Percentiles rank a stretch among this genome's conserved stretches.
Conservation (phyloP, 2,329 filamentous ascomycete genomes). For the Ophiocordyceps unilateralis region DNA sequence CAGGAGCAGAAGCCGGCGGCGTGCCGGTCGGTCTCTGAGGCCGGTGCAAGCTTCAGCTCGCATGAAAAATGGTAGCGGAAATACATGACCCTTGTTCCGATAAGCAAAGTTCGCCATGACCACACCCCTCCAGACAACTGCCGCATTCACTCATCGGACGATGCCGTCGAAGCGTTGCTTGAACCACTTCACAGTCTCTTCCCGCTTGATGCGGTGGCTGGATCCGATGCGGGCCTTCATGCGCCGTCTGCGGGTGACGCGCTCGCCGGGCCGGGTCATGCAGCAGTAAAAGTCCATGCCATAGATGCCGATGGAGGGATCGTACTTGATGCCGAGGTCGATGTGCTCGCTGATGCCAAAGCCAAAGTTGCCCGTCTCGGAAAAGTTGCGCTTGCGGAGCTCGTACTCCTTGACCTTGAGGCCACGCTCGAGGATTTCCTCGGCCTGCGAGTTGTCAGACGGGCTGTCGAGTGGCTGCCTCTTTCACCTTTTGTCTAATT, state of each 20-base stretch:
- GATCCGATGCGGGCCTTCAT: conserved; percentile 73
- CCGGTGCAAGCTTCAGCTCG: conserved; percentile 28
- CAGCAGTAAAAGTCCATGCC: conserved; percentile 99
- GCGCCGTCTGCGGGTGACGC: conserved; percentile 88
- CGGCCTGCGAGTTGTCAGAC: conserved; percentile 41
- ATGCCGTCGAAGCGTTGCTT: conserved; percentile 88
- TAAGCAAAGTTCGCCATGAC: conserved; percentile 22
- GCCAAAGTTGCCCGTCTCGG: conserved; percentile 97
- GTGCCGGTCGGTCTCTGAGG: conserved; percentile 58
- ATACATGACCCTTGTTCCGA: conserved; percentile 20
- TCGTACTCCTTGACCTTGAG: conserved; percentile 99
- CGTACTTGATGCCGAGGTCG: conserved; percentile 99
- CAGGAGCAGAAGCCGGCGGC: conserved; percentile 40
- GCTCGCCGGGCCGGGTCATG: conserved; percentile 99
- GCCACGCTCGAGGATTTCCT: conserved; percentile 99
- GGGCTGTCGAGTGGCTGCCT: background rate
- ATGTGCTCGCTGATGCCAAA: conserved; percentile 99
- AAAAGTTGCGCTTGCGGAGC: conserved; percentile 98
- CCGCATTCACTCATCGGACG: conserved; percentile 60
- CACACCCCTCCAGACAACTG: conserved; percentile 17
- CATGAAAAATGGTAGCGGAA: conserved; percentile 27
- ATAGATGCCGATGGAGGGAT: conserved; percentile 95
- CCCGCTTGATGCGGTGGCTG: conserved; percentile 82
- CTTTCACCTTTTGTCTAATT: no score
- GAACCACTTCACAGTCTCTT: conserved; percentile 97